Percentiles rank a stretch among this genome's conserved stretches.
phyloP scores from a whole-genome alignment of 257 asterid species.

The Gentiana straminea region DNA sequence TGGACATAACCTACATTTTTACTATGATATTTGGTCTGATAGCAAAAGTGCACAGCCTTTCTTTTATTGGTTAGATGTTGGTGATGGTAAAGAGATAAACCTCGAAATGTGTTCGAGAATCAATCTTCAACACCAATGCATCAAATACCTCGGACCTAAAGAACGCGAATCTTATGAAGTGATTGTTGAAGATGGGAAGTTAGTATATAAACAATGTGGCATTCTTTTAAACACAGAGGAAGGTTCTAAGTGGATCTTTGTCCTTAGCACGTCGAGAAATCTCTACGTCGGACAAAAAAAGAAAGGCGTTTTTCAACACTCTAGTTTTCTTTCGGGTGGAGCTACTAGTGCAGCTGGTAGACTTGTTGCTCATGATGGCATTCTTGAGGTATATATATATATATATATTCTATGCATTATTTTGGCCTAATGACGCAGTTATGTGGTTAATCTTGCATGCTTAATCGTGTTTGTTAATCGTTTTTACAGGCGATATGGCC shows the following conservation, averaged over 20 bases:
- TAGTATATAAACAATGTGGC: slow-evolving; percentile 42
- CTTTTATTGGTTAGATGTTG: slow-evolving; percentile 74
- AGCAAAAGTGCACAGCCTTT: slow-evolving; percentile 61
- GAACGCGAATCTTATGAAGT: slow-evolving; percentile 57
- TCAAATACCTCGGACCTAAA: slow-evolving; percentile 52
- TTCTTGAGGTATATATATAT: slow-evolving; percentile 38
- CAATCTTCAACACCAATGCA: slow-evolving; percentile 49
- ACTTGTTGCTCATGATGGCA: slow-evolving; percentile 40
- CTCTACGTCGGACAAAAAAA: slow-evolving; percentile 43
- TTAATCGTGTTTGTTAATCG: neutral
- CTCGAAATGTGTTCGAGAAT: slow-evolving; percentile 40
- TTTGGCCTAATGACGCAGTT: too few relatives aligned
- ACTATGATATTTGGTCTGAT: slow-evolving; percentile 48
- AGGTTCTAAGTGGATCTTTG: slow-evolving; percentile 60
- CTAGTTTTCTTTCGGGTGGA: slow-evolving; percentile 50
- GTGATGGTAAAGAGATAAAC: slow-evolving; percentile 60
- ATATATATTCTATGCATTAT: too few relatives aligned
- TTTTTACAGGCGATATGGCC: slow-evolving; percentile 57
- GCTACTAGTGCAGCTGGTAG: slow-evolving; percentile 63
- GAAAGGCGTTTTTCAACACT: slow-evolving; percentile 54
- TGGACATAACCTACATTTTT: slow-evolving; percentile 63
- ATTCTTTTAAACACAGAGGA: slow-evolving; percentile 33
- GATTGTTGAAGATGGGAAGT: slow-evolving; percentile 41
- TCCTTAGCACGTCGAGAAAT: slow-evolving; percentile 46
- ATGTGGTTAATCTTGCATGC: neutral